Base-by-base conservation (phyloP, 208 protist species). In the Leptomonas seymouri region DNA sequence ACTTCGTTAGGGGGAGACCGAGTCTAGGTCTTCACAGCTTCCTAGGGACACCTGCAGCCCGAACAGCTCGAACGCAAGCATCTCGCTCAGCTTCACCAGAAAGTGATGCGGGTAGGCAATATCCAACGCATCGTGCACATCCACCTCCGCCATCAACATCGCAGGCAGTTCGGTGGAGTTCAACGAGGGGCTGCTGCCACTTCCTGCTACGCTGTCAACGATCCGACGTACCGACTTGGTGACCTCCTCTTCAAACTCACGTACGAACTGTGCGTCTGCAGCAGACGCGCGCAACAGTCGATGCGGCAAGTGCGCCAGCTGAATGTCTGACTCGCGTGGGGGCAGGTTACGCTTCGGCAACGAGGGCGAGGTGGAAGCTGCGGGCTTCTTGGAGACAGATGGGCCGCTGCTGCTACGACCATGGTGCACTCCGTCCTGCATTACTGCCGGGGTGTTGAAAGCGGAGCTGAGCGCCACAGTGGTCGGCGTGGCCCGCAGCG, bases 11-110 rank as follows among this genome's bases (percentile, higher is more conserved):
- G 62, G 57, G 4, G 48, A 46, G 6, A 49, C 65, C n/a, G 63
- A 73, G 44, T 93, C 87, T 9, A 96, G 60, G 27, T 96, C 88
- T 27, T 96, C 91, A 54, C 91, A 96, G 31, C 86, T 87, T 25
- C 85, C 74, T 12, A 96, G 66, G 14, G 90, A 79, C 12, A 93
- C 31, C 21, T 71, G 70, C 31, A 93, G 28, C 1, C 87, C 91
- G 25, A 94, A 64, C 28, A 96, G 68, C 55, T 84, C 73, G 31
- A 76, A 81, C 49, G 76, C 53, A 46, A 96, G 56, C 54, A 66
- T 56, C 69, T 93, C 85, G 36, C 82, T 88, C 39, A 96, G 74
- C 51, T 60, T 55, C 30, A 90, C 80, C 27, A 96, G 65, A 68
- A 90, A 94, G 41, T 88, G 80, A 11, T 75, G 74, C 0, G 88